phyloP scores from a whole-genome alignment of 2,329 filamentous ascomycete genomes.

The Pseudogymnoascus sp. region DNA sequence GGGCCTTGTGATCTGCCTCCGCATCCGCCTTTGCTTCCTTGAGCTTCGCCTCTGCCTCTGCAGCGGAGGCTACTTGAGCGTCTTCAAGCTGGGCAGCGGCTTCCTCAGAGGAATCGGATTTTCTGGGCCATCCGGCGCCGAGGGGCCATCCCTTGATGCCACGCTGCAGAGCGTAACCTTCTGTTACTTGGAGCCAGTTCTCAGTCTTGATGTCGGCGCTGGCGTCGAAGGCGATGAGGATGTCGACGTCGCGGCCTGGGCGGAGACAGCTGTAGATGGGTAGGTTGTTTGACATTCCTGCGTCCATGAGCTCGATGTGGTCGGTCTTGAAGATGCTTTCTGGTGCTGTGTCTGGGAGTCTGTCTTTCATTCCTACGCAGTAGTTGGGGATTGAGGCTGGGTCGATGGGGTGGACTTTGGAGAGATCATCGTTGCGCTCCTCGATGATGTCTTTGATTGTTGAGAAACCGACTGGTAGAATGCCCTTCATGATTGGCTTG shows the following conservation, averaged over 20 bases:
- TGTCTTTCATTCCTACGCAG: conserved; percentile 68
- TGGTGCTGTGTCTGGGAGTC: conserved; percentile 69
- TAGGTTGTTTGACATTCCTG: conserved; percentile 97
- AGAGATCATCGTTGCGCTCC: conserved; percentile 72
- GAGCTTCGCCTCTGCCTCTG: conserved; percentile 57
- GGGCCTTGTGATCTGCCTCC: conserved; percentile 33
- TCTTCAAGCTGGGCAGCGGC: conserved; percentile 58
- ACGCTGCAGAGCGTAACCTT: conserved; percentile 85
- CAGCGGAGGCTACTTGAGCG: conserved; percentile 49
- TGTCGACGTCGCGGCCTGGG: conserved; percentile 78
- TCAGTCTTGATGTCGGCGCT: conserved; percentile 79
- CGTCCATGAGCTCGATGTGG: conserved; percentile 85
- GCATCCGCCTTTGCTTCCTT: conserved; percentile 43
- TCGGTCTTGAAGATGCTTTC: conserved; percentile 62
- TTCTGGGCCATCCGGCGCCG: conserved; percentile 84
- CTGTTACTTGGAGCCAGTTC: conserved; percentile 91
- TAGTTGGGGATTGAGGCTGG: conserved; percentile 89
- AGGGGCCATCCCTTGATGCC: conserved; percentile 92
- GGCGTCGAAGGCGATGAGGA: conserved; percentile 88
- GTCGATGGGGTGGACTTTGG: conserved; percentile 90
- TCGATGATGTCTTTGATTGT: conserved; percentile 76
- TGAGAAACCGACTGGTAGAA: conserved; percentile 56
- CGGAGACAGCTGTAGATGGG: conserved; percentile 91
- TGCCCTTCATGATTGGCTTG: conserved; percentile 66
- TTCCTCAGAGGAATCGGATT: conserved; percentile 48